Evolutionary conservation across 768 basidiomycete genomes (phyloP).

Genomic region (Russula sp.): DNA sequence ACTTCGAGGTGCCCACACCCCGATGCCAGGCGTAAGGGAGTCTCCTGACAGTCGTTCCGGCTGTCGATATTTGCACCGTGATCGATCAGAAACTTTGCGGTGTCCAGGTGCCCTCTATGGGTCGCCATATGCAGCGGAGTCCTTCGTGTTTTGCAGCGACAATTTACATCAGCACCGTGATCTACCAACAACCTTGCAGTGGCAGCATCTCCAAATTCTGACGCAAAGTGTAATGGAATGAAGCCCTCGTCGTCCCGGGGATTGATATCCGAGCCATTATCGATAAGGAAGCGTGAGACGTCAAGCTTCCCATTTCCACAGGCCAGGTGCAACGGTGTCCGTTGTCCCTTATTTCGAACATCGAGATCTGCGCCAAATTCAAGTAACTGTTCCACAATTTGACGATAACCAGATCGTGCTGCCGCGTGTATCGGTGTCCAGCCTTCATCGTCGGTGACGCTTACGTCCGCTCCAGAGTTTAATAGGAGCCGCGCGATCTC

Average conservation of each 20-base stretch:
- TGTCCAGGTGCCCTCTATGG: background rate
- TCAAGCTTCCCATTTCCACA: background rate
- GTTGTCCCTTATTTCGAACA: no score
- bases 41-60: no score
- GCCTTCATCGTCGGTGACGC: background rate
- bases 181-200: background rate
- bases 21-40: no score
- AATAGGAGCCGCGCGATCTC: background rate
- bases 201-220: background rate
- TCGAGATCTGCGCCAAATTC: background rate
- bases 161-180: background rate
- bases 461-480: background rate
- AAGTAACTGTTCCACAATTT: background rate
- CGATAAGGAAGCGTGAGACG: background rate
- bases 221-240: background rate
- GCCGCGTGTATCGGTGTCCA: constrained; percentile 14
- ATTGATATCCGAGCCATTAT: background rate
- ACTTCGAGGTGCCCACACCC: no score
- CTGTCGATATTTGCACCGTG: background rate
- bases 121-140: background rate
- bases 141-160: rapidly evolving
- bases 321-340: background rate
- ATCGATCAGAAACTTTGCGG: background rate
- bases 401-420: constrained; percentile 3
- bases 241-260: background rate